A percentile compares a stretch with the other conserved stretches of the same genome.
These are phyloP conservation scores for Plenodomus tracheiphilus DNA, from an alignment of 2,329 filamentous ascomycete species.

Conservation along the genomic window DNA sequence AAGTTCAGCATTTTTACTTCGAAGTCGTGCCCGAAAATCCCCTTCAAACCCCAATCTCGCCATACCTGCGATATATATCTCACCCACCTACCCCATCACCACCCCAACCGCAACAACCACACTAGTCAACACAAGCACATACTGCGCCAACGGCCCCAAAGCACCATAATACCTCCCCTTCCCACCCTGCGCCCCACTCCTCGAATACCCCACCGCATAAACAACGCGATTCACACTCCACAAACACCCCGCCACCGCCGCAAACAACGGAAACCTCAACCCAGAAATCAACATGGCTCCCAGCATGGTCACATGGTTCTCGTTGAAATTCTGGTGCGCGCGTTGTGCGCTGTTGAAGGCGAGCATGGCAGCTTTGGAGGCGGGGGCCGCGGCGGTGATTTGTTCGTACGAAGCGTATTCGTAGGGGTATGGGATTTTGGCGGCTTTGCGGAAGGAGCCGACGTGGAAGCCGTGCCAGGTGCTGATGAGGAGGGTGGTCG, in stretches of 20 bases:
- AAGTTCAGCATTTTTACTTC: too few species aligned
- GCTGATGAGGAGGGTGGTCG: constrained; percentile 58
- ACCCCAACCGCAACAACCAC: constrained; percentile 32
- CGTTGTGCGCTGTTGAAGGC: constrained; percentile 51
- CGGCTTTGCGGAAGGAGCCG: constrained; percentile 52
- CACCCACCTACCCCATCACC: constrained; percentile 12
- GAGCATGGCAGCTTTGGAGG: constrained; percentile 49
- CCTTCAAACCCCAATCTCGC: too few species aligned
- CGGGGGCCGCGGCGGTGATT: constrained; percentile 46
- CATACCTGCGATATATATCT: too few species aligned
- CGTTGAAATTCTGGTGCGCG: constrained; percentile 61
- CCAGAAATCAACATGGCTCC: constrained; percentile 58
- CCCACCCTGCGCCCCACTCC: constrained; percentile 42
- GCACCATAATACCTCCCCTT: constrained; percentile 49
- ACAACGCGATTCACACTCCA: constrained; percentile 57
- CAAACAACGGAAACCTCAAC: constrained; percentile 55
- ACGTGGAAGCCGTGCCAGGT: constrained; percentile 57
- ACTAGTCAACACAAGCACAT: constrained; percentile 31
- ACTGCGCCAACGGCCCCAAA: constrained; percentile 38
- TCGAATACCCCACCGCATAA: constrained; percentile 55
- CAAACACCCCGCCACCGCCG: constrained; percentile 50
- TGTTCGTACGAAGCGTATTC: constrained; percentile 61
- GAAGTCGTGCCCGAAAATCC: too few species aligned
- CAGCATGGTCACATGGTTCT: constrained; percentile 59
- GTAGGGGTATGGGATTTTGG: constrained; percentile 61